These are phyloP conservation scores for Thielaviopsis musarum DNA, from an alignment of 2,329 filamentous ascomycete genomes.

Conservation along the genomic window DNA sequence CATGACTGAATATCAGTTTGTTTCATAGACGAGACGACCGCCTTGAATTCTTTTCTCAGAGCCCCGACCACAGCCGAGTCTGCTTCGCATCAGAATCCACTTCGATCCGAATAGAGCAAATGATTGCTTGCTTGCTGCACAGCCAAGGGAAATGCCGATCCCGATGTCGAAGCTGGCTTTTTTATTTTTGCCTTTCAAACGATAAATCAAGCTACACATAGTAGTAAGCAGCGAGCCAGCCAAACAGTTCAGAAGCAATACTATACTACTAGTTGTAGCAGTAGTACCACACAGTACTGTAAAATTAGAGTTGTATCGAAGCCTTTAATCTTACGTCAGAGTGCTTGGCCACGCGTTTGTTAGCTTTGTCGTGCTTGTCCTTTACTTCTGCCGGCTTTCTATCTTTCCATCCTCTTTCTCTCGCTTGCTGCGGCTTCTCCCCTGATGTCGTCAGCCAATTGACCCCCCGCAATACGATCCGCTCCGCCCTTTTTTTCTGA, in stretches of 20 bases:
- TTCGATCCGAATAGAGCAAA: neutral
- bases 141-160: neutral
- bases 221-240: neutral
- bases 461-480: neutral
- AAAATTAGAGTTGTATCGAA: neutral
- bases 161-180: neutral
- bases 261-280: too few relatives aligned
- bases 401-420: neutral
- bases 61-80: neutral
- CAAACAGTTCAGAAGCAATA: too few relatives aligned
- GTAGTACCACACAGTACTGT: too few relatives aligned
- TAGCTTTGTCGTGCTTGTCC: neutral
- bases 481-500: neutral
- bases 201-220: neutral
- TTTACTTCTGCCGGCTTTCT: neutral
- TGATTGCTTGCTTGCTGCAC: neutral
- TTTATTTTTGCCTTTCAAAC: neutral
- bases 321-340: neutral
- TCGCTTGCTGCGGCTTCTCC: slow-evolving; percentile 6
- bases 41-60: neutral
- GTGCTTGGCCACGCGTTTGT: neutral
- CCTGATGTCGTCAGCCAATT: slow-evolving; percentile 6
- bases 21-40: neutral
- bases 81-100: neutral
- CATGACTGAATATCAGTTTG: too few relatives aligned